Evolutionary conservation across 2,329 filamentous ascomycete species (phyloP).

Genomic region (Calonectria henricotiae): DNA sequence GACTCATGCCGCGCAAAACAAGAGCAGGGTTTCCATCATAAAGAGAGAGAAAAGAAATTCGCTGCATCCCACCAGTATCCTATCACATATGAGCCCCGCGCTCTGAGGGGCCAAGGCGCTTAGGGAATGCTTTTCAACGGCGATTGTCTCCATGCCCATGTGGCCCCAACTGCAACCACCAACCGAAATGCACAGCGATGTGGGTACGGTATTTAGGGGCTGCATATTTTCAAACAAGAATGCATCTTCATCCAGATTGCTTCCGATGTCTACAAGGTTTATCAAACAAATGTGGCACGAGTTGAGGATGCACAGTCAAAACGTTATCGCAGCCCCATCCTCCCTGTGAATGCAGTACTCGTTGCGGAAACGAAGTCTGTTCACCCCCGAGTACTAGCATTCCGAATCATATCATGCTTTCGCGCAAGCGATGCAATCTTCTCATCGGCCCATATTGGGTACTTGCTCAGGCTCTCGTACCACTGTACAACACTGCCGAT

Average conservation of each 20-base stretch:
- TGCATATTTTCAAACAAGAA: conserved; percentile 13
- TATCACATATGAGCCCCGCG: conserved; percentile 28
- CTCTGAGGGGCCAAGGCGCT: conserved; percentile 24
- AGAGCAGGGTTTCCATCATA: conserved; percentile 22
- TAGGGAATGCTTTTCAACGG: conserved; percentile 19
- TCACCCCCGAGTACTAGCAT: not conserved
- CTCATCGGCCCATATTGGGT: conserved; percentile 45
- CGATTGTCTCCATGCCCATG: conserved; percentile 22
- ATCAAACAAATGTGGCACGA: not conserved
- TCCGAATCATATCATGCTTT: conserved; percentile 17
- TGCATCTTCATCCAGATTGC: conserved; percentile 2
- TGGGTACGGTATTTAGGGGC: conserved; percentile 16
- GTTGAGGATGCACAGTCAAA: conserved; percentile 6
- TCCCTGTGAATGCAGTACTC: not conserved
- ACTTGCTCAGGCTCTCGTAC: conserved; percentile 51
- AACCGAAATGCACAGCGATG: conserved; percentile 22
- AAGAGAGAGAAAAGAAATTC: not conserved
- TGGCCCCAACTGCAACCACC: conserved; percentile 29
- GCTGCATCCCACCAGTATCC: conserved; percentile 22
- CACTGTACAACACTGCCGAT: conserved; percentile 50
- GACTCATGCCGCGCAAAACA: conserved; percentile 7
- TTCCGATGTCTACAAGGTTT: not conserved
- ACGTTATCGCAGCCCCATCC: not conserved
- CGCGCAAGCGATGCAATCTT: conserved; percentile 28
- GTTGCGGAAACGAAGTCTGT: not conserved